phyloP scores from a whole-genome alignment of 345 rosid genomes.

The Carallia pectinifolia region DNA sequence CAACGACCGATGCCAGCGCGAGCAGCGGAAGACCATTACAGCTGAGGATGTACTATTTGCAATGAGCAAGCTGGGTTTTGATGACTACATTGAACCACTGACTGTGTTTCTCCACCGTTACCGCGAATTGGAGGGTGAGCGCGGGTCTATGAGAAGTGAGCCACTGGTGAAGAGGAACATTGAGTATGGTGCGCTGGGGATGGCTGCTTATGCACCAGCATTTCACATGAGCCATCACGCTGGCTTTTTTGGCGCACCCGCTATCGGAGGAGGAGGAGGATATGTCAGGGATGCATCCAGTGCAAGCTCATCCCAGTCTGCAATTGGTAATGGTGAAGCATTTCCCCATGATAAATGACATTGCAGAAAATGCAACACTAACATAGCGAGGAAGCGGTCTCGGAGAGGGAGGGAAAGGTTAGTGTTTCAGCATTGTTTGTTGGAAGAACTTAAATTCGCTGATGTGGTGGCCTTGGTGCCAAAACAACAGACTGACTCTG shows the following conservation, averaged over 20 bases:
- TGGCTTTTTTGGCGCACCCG: slow-evolving; percentile 39
- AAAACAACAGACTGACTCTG: too few species aligned
- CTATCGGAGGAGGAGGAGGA: slow-evolving; percentile 32
- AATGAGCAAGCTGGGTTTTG: slow-evolving; percentile 38
- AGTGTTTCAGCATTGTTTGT: neutral
- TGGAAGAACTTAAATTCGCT: neutral
- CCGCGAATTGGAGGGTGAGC: slow-evolving; percentile 30
- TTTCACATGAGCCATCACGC: slow-evolving; percentile 44
- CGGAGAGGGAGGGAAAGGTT: slow-evolving; percentile 4
- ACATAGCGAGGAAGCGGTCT: neutral
- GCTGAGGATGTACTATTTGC: slow-evolving; percentile 37
- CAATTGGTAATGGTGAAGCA: slow-evolving; percentile 21
- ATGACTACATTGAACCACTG: slow-evolving; percentile 37
- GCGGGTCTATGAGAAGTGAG: slow-evolving; percentile 53
- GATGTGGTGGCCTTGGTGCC: too few species aligned
- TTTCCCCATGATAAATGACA: slow-evolving; percentile 31
- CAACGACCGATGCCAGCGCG: slow-evolving; percentile 37
- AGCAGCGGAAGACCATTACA: slow-evolving; percentile 39
- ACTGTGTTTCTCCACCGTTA: slow-evolving; percentile 32
- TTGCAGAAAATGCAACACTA: neutral
- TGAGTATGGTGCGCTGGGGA: slow-evolving; percentile 37
- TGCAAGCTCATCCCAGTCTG: slow-evolving; percentile 26
- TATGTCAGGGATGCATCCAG: slow-evolving; percentile 34
- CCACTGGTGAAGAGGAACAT: slow-evolving; percentile 55
- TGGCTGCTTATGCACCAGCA: slow-evolving; percentile 38